These are phyloP conservation scores for Gentiana dahurica DNA, from an alignment of 257 asterid genomes.

Conservation along the genomic window DNA sequence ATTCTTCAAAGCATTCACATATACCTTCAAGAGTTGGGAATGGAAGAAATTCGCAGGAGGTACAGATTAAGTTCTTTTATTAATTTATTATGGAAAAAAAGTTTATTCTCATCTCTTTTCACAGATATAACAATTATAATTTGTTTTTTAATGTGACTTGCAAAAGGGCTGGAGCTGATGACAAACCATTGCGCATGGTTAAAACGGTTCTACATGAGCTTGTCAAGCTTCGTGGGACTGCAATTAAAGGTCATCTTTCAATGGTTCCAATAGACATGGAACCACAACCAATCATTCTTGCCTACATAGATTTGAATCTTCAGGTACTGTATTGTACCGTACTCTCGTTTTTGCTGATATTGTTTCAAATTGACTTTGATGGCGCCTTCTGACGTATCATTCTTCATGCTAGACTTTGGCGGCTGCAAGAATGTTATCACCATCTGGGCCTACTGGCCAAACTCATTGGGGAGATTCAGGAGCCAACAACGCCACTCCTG, in stretches of 20 bases:
- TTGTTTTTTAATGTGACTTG: slow-evolving; percentile 8
- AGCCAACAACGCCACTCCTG: slow-evolving; percentile 68
- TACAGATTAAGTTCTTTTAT: slow-evolving; percentile 12
- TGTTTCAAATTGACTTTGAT: no score
- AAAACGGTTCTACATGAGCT: slow-evolving; percentile 98
- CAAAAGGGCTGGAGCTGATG: slow-evolving; percentile 97
- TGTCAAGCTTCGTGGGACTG: slow-evolving; percentile 98
- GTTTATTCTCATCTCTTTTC: background rate
- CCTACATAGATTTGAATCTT: slow-evolving; percentile 95
- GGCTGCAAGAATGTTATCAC: slow-evolving; percentile 99
- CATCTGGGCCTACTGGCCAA: slow-evolving; percentile 87
- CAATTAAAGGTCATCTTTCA: slow-evolving; percentile 96
- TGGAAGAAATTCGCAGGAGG: slow-evolving; percentile 98
- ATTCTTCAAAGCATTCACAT: slow-evolving; percentile 94
- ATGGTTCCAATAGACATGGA: slow-evolving; percentile 97
- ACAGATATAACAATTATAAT: background rate
- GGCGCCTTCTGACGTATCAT: no score
- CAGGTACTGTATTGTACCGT: slow-evolving; percentile 41
- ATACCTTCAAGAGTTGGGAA: slow-evolving; percentile 91
- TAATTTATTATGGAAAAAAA: no score
- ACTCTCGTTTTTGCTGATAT: background rate
- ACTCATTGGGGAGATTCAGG: slow-evolving; percentile 92
- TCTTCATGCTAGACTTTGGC: slow-evolving; percentile 72
- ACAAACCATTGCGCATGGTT: slow-evolving; percentile 98
- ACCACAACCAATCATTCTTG: slow-evolving; percentile 96